Evolutionary conservation across 495 filamentous ascomycete genomes (phyloP).

Genomic region (Hypomontagnella monticulosa): DNA sequence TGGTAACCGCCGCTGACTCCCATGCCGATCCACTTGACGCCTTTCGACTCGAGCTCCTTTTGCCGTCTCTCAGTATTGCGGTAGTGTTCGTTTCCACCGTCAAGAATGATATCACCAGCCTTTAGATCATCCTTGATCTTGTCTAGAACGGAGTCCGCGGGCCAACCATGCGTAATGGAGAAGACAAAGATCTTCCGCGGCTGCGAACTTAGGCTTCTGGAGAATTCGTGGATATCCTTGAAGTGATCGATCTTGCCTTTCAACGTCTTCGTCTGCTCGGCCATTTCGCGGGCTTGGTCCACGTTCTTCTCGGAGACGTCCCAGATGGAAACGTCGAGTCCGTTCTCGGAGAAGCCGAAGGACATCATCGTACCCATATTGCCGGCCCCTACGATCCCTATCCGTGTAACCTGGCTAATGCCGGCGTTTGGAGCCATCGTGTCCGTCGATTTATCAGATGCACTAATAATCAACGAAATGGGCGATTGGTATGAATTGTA

Average conservation of each 20-base stretch:
- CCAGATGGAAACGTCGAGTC: conserved; percentile 32
- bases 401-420: conserved; percentile 30
- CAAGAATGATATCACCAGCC: conserved; percentile 74
- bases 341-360: conserved; percentile 36
- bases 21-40: conserved; percentile 71
- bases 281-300: conserved; percentile 22
- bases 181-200: conserved; percentile 67
- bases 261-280: conserved; percentile 25
- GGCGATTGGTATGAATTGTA: not conserved
- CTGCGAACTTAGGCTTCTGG: conserved; percentile 34
- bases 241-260: conserved; percentile 34
- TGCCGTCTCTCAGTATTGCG: conserved; percentile 72
- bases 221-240: conserved; percentile 35
- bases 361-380: conserved; percentile 40
- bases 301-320: conserved; percentile 36
- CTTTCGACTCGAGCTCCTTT: conserved; percentile 61
- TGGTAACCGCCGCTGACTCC: conserved; percentile 78
- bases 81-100: conserved; percentile 77
- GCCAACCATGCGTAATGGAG: conserved; percentile 73
- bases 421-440: conserved; percentile 13
- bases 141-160: conserved; percentile 71
- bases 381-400: conserved; percentile 32
- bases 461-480: not conserved
- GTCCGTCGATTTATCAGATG: not conserved
- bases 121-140: conserved; percentile 65